Base-by-base conservation (phyloP, 257 asterid species). In the Vinca minor region DNA sequence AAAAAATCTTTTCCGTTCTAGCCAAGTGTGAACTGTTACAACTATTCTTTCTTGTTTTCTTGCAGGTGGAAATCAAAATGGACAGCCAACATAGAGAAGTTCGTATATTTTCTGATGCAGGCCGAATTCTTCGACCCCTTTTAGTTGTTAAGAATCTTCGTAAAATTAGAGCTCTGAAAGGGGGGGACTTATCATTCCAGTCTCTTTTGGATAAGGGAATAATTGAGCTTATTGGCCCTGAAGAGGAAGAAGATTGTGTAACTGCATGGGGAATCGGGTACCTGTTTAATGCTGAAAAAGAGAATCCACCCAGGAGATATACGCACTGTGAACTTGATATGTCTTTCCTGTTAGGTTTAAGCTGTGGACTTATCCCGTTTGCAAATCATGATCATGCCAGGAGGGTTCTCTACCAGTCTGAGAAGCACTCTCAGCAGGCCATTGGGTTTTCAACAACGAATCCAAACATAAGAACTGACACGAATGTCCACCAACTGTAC, bases 351-450 rank as follows among this genome's bases (percentile, higher is more conserved):
- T 69, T 89, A 39, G 97, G 97, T 5, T 39, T 89, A 74, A 89
- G 98, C 73, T 85, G 97, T 69, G 98, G 96, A 28, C 57, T 85
- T 31, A 89, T 93, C 70, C 98, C 98, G 23, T 93, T 79, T 45
- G 89, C 96, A 20, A 93, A 93, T 69, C 98, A 92, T 32, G 95
- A 89, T 52, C 97, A 89, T 59, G 96, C 97, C 3, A 78, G 88
- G 73, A 79, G 96, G 77, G 94, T 87, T 59, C 89, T 89, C 7
- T 87, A 85, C 81, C 98, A 93, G 67, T 81, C 96, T 26, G 96
- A 91, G 80, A 93, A 93, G 79, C 97, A 93, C 81, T 89, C 97
- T 39, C 97, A 93, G 56, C 97, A 93, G 67, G 98, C 98, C 8
- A 93, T 93, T 54, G 98, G 98, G 44, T 85, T 70, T 73, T 76